Percentiles rank a stretch among this genome's conserved stretches.
Conservation (phyloP, 1,139 yeast species). For the Yamadazyma siamensis region DNA sequence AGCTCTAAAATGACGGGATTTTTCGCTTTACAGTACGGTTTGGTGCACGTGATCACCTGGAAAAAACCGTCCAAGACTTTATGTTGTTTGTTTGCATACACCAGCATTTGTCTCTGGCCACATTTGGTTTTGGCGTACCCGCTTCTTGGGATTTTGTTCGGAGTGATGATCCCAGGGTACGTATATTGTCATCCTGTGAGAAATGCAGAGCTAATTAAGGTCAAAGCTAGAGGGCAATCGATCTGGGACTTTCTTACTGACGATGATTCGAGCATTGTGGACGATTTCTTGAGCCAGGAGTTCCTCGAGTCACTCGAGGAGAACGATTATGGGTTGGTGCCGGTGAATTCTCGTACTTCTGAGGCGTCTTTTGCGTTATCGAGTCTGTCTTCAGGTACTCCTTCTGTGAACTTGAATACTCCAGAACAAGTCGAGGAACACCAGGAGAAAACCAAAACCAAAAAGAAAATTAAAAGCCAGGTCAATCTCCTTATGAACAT, state of each 20-base stretch:
- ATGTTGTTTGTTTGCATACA: conserved; percentile 47
- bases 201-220: conserved; percentile 30
- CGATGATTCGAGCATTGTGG: conserved; percentile 36
- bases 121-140: conserved; percentile 67
- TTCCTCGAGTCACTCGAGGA: conserved; percentile 12
- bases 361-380: conserved; percentile 15
- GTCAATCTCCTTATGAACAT: conserved; percentile 50
- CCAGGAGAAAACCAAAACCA: conserved; percentile 18
- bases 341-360: conserved; percentile 20
- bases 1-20: conserved; percentile 52
- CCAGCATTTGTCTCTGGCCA: conserved; percentile 67
- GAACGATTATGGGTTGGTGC: conserved; percentile 10
- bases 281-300: conserved; percentile 30
- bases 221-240: conserved; percentile 54
- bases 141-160: conserved; percentile 50
- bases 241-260: conserved; percentile 48
- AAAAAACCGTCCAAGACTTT: conserved; percentile 57
- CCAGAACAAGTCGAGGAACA: conserved; percentile 13
- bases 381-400: conserved; percentile 1
- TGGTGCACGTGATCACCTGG: conserved; percentile 60
- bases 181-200: conserved; percentile 65
- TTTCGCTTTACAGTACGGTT: conserved; percentile 53
- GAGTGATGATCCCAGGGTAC: conserved; percentile 70
- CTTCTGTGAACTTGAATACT: conserved; percentile 8
- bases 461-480: conserved; percentile 30